Evolutionary conservation across 345 rosid species (phyloP).

Genomic region (Salix viminalis): DNA sequence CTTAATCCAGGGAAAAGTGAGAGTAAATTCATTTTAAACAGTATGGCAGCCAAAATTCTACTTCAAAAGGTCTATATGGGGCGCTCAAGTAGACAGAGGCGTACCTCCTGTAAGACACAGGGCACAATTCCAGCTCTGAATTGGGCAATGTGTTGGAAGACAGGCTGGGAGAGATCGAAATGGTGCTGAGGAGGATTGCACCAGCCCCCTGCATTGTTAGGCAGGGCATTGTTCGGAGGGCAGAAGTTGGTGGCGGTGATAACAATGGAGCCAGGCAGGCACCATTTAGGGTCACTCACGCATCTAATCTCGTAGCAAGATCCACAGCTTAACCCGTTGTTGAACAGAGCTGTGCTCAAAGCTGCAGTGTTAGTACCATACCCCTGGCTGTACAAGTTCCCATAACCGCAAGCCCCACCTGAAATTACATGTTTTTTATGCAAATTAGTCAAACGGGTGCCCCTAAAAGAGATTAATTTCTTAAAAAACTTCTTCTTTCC

Average conservation of each 20-base stretch:
- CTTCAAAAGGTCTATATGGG: not conserved
- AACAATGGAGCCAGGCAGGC: conserved; percentile 26
- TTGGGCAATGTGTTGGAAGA: conserved; percentile 23
- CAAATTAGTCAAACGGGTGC: not conserved
- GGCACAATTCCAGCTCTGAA: conserved; percentile 25
- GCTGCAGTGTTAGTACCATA: conserved; percentile 31
- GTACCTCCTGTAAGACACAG: conserved; percentile 22
- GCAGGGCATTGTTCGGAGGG: conserved; percentile 29
- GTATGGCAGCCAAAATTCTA: not conserved
- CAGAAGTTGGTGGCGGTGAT: conserved; percentile 31
- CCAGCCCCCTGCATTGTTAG: conserved; percentile 27
- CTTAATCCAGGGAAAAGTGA: not conserved
- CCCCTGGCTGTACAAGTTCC: conserved; percentile 25
- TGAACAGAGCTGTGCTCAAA: conserved; percentile 25
- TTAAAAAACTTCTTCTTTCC: not conserved
- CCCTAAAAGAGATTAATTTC: not conserved
- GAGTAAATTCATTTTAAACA: not conserved
- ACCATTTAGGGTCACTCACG: conserved; percentile 15
- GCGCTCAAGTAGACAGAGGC: not conserved
- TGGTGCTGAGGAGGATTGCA: conserved; percentile 27
- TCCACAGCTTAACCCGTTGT: conserved; percentile 23
- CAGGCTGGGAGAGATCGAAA: conserved; percentile 27
- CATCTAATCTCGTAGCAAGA: conserved; percentile 25
- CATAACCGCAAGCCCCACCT: conserved; percentile 29
- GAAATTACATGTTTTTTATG: not conserved